Base-by-base conservation (phyloP, 179 eudicot species). In the Silene noctiflora region DNA sequence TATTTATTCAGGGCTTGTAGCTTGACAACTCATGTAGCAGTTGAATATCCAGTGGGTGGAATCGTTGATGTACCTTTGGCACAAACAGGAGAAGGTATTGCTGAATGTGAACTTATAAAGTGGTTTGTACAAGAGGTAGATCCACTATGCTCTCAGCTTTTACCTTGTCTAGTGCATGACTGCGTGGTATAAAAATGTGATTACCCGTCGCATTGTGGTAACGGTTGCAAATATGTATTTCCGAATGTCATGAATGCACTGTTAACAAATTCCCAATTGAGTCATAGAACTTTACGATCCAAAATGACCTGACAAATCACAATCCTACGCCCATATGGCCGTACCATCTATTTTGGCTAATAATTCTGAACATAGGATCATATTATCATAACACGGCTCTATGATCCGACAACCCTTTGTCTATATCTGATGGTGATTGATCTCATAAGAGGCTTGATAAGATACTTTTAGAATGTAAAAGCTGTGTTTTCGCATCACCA, bases 61-160 rank as follows among this genome's bases (percentile, higher is more conserved):
- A 78, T 89, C 61, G 82, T 94, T 73, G 97, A 92, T 76, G 86
- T 95, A 60, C 97, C 96, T 63, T 83, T 94, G 81, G 98, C 98
- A 19, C 98, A 93, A 72, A 93, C 98, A 33, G 97, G 96, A 75
- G 96, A 92, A 89, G 98, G 97, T 75, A 92, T 92, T 81, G 96
- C 98, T 31, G 92, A 91, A 84, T 94, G 97, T 80, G 97, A 94
- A 83, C 96, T 95, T 75, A 85, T 95, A 77, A 86, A 89, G 79
- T 95, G 99, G 96, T 93, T 87, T 86, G 97, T 95, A 24, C 81
- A 89, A 72, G 96, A 93, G 97, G 99, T 95, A 71, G 80, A 84
- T 83, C 64, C 27, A 48, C 16, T 66, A 20, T 69, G 24, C 44
- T n/a, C 64, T 27, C 44, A 4, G 31, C 13, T 67, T 31, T 61